Evolutionary conservation across 2,329 filamentous ascomycete species (phyloP), one percentile per base, ranked within the genome.

Genomic region (Gaeumannomyces tritici): DNA sequence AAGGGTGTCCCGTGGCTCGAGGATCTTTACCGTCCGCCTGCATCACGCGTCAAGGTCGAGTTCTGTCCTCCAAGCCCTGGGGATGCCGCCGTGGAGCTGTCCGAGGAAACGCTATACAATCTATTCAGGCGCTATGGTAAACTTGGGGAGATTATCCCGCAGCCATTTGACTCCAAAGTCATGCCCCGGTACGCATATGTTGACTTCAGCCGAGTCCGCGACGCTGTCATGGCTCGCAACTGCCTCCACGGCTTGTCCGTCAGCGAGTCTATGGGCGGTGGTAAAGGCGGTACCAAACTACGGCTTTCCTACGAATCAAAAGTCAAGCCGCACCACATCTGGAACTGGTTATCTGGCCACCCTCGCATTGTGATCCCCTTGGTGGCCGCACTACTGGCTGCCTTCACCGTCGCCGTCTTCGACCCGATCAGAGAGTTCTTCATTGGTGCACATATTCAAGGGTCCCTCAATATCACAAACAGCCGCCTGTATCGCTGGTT

Each of bases 401-500:
- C 89, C 42, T 78, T 95, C 59, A 96, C 93, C 0, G 91, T 97
- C 26, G 86, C 90, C 1, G 81, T 98, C 9, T 98, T 99, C 70
- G 95, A 99, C 69, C 95, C 95, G 0, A 93, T 99, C 63, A 86
- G 95, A 57, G 93, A 92, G 0, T 95, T 96, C 71, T 97, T 96
- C 69, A 90, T 98, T 75, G 91, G 91, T 70, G 82, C 89, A 4
- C 92, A 96, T 71, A 87, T 99, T 60, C 91, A 92, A 35, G 84
- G 88, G 58, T 86, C 87, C 0, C 85, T 95, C 64, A 84, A 89
- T 63, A 78, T 95, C 35, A 86, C 85, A 57, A 87, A 95, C 65
- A 93, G 87, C 69, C 81, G 77, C 58, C 70, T 93, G 21, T 90
- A 91, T 73, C 85, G 87, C 64, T 96, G 92, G 93, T 83, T 97